A percentile compares a stretch with the other conserved stretches of the same genome.
phyloP scores from a whole-genome alignment of 371 early-diverging fungal species.

The Haplosporangium sp. region DNA sequence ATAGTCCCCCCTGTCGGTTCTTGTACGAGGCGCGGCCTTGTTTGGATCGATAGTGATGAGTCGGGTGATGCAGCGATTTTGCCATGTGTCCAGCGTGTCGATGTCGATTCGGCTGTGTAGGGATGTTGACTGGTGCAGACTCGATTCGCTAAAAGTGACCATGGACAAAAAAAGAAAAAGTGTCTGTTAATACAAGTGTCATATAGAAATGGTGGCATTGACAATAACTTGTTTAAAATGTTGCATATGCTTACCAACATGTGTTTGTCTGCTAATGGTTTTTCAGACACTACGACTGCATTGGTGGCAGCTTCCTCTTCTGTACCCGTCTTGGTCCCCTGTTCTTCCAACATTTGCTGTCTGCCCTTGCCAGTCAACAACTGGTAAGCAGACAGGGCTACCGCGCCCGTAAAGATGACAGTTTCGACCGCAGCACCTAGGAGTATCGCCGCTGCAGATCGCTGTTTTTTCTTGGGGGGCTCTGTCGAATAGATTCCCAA shows the following conservation, averaged over 20 bases:
- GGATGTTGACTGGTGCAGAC: slow-evolving; percentile 39
- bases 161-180: slow-evolving; percentile 6
- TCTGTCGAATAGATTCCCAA: slow-evolving; percentile 18
- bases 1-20: slow-evolving; percentile 15
- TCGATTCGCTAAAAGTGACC: slow-evolving; percentile 23
- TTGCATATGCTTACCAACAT: neutral
- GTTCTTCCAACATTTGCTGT: slow-evolving; percentile 12
- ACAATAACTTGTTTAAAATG: neutral
- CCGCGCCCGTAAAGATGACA: slow-evolving; percentile 53
- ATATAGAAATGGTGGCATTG: too few species aligned
- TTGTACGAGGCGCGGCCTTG: slow-evolving; percentile 10
- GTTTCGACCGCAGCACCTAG: slow-evolving; percentile 54
- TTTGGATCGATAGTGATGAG: slow-evolving; percentile 20
- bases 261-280: neutral
- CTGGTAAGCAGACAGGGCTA: slow-evolving; percentile 52
- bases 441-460: slow-evolving; percentile 37
- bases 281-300: too few species aligned
- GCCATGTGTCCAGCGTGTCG: slow-evolving; percentile 20
- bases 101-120: slow-evolving; percentile 20
- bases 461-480: slow-evolving; percentile 42
- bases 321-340: neutral
- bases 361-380: slow-evolving; percentile 45
- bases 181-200: too few species aligned
- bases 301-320: neutral
- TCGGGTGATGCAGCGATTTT: slow-evolving; percentile 34